These are phyloP conservation scores for Fonsecaea pugnacius DNA, from an alignment of 2,329 filamentous ascomycete species.

Conservation along the genomic window DNA sequence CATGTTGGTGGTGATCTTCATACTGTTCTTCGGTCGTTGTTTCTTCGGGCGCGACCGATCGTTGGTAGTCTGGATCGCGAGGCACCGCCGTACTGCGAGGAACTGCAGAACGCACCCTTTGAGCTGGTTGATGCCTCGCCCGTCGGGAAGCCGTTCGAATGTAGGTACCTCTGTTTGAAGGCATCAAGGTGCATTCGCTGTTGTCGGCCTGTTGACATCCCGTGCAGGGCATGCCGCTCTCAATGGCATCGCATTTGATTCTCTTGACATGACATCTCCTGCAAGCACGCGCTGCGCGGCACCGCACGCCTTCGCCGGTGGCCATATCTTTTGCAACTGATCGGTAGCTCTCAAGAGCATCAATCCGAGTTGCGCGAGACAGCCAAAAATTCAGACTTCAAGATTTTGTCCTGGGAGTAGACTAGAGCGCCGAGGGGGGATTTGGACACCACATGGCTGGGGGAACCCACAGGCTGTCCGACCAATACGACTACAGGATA, in stretches of 20 bases:
- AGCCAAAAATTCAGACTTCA: background rate
- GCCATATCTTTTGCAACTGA: background rate
- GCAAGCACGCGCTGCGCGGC: constrained; percentile 4
- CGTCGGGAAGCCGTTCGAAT: background rate
- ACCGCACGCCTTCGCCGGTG: constrained; percentile 1
- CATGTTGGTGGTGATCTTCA: background rate
- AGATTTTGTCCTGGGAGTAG: background rate
- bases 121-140: background rate
- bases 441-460: background rate
- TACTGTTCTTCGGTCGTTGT: background rate
- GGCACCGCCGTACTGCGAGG: background rate
- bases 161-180: background rate
- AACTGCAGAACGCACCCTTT: background rate
- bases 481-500: background rate
- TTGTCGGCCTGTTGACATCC: background rate
- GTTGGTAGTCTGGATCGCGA: background rate
- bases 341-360: background rate
- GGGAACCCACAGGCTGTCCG: background rate
- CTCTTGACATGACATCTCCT: background rate
- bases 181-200: background rate
- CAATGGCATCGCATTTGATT: constrained; percentile 5
- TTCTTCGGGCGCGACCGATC: background rate
- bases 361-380: background rate
- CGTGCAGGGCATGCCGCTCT: constrained; percentile 1
- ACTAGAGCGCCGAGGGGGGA: background rate